Conservation (phyloP, 352 stramenopile species). For the Plasmopara halstedii region DNA sequence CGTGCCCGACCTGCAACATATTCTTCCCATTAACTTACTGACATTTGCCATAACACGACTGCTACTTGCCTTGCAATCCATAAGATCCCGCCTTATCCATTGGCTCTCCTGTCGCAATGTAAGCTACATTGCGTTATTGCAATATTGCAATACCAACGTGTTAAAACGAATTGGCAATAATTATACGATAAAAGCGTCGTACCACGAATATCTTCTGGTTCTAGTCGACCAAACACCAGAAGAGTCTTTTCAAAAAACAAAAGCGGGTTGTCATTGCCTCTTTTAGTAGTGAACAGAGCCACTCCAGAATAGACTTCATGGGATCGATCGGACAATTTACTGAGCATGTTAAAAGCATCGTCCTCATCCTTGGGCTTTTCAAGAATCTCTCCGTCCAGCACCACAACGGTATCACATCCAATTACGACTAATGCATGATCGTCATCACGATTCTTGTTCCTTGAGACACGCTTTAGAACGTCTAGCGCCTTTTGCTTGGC, state of each 20-base stretch:
- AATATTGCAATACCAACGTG: not conserved
- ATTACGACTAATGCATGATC: slow-evolving; percentile 45
- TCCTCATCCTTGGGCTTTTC: slow-evolving; percentile 84
- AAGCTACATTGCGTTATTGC: slow-evolving; percentile 30
- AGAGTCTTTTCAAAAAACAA: slow-evolving; percentile 66
- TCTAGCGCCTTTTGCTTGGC: slow-evolving; percentile 73
- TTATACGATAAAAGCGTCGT: not conserved
- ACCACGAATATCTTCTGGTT: slow-evolving; percentile 55
- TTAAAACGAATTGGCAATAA: no score
- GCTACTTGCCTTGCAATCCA: slow-evolving; percentile 68
- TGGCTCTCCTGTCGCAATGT: slow-evolving; percentile 84
- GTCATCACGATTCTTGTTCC: slow-evolving; percentile 1
- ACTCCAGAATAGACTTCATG: slow-evolving; percentile 88
- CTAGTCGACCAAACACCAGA: slow-evolving; percentile 48
- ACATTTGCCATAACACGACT: not conserved
- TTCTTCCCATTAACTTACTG: not conserved
- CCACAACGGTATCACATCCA: slow-evolving; percentile 86
- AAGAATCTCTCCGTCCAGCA: slow-evolving; percentile 76
- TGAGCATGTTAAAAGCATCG: slow-evolving; percentile 77
- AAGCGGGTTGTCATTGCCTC: slow-evolving; percentile 38
- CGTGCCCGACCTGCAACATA: slow-evolving; percentile 35
- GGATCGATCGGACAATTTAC: slow-evolving; percentile 47
- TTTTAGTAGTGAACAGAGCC: slow-evolving; percentile 50
- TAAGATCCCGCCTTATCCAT: slow-evolving; percentile 92
- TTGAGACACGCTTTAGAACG: slow-evolving; percentile 39